Evolutionary conservation across 352 stramenopile genomes (phyloP), one percentile per base, ranked within the genome.

Genomic region (Blastocystis sp.): DNA sequence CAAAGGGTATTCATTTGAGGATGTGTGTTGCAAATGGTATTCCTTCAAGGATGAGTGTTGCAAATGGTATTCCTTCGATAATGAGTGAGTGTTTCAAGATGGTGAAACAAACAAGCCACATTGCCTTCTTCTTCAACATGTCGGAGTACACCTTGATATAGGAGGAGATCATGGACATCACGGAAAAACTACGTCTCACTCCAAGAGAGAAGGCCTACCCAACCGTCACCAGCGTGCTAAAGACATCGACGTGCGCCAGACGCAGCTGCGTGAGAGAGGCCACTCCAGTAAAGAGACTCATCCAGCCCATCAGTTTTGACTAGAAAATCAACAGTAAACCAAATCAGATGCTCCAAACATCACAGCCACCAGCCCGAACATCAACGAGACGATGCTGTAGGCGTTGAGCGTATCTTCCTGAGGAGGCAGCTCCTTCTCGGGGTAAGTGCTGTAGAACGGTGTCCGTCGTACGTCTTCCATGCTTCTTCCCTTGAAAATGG

Each of bases 161-260:
- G 34, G 64, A 48, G 21, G 64, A 71, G 10, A 71, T 43, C 6
- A 71, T 71, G 34, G 64, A 71, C 64, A 71, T 71, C 28, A 71
- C 43, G 4, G 64, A 71, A 38, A 71, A 71, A 38, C 64, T 71
- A 71, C 14, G 17, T 3, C 40, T 71, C 40, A 71, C 24, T 48
- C 40, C 43, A 21, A 3, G 48, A 14, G 6, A 38, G 24, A 21
- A 21, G 7, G 14, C 0, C 14, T n/a, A 71, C 64, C 64, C 64
- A 21, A 71, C 14, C 6, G 64, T 52, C 19, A 71, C 64, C 21
- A 71, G 48, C 24, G 24, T 38, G 48, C 48, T 71, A 14, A 71
- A 71, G 21, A 48, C 48, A 14, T 71, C 64, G 19, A 71, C 34
- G 19, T 71, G 64, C 40, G 40, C 34, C 21, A 71, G 48, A 9